These are phyloP conservation scores for Thuja plicata DNA, from an alignment of 83 land plant species.

Conservation along the genomic window DNA sequence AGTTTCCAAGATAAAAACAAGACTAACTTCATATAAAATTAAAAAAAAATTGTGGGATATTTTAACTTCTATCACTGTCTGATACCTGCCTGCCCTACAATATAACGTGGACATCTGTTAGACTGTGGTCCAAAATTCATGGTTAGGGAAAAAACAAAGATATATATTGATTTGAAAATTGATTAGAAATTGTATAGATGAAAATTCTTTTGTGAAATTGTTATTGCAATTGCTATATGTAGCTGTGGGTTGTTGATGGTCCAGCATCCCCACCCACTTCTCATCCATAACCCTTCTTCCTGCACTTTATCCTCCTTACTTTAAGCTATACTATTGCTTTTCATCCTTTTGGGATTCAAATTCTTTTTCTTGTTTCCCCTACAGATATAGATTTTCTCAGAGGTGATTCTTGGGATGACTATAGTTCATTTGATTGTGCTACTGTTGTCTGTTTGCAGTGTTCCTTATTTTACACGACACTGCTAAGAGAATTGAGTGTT, in stretches of 20 bases:
- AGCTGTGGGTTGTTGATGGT: background rate
- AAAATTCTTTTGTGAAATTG: background rate
- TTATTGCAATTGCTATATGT: background rate
- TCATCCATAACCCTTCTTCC: conserved; percentile 4
- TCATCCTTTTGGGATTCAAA: background rate
- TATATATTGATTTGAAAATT: background rate
- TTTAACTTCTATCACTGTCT: conserved; percentile 13
- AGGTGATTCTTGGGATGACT: background rate
- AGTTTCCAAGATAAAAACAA: background rate
- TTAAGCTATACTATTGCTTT: background rate
- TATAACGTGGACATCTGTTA: conserved; percentile 6
- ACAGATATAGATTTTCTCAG: background rate
- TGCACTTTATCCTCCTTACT: conserved; percentile 11
- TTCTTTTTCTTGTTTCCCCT: background rate
- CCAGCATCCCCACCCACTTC: conserved; percentile 7
- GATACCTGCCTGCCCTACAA: conserved; percentile 11
- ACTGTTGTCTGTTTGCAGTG: background rate
- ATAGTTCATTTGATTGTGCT: background rate
- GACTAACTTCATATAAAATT: background rate
- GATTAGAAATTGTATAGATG: background rate
- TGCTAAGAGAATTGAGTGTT: background rate
- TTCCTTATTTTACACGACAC: background rate
- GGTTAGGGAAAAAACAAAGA: no score
- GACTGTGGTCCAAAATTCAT: conserved; percentile 1
- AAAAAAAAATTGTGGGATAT: background rate